Conservation (phyloP, 768 basidiomycete genomes). For the Russula emetica region DNA sequence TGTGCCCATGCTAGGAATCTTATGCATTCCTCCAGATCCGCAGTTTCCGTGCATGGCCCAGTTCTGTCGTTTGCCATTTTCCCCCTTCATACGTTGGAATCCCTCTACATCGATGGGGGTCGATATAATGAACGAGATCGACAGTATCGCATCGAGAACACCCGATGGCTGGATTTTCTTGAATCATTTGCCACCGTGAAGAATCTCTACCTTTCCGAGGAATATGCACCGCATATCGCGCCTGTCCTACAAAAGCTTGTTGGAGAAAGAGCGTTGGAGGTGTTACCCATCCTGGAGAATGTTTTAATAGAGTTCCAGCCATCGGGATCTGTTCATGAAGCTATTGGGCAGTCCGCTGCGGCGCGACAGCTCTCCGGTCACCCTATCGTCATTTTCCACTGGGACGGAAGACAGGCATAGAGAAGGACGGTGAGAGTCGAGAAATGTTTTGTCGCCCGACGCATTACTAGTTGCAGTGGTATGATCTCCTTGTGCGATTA, state of each 20-base stretch:
- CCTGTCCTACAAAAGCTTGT: neutral
- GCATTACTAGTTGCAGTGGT: too few relatives aligned
- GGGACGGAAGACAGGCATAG: too few relatives aligned
- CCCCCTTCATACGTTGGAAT: neutral
- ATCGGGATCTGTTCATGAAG: too few relatives aligned
- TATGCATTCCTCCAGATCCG: neutral
- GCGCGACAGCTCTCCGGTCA: too few relatives aligned
- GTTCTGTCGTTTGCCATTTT: too few relatives aligned
- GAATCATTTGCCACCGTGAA: neutral
- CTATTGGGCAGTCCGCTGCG: too few relatives aligned
- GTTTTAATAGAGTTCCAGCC: too few relatives aligned
- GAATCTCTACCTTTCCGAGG: neutral
- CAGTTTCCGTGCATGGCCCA: too few relatives aligned
- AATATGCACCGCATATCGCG: neutral
- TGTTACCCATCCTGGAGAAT: neutral
- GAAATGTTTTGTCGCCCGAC: too few relatives aligned
- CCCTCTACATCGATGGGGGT: neutral
- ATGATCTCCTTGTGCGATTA: too few relatives aligned
- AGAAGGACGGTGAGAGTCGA: too few relatives aligned
- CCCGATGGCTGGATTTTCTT: neutral
- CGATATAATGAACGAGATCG: neutral
- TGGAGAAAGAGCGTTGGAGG: neutral
- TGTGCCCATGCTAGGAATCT: neutral
- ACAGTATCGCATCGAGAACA: neutral
- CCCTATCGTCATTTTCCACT: too few relatives aligned